Evolutionary conservation across 441 rosid species (phyloP).

Genomic region (Breynia disticha): DNA sequence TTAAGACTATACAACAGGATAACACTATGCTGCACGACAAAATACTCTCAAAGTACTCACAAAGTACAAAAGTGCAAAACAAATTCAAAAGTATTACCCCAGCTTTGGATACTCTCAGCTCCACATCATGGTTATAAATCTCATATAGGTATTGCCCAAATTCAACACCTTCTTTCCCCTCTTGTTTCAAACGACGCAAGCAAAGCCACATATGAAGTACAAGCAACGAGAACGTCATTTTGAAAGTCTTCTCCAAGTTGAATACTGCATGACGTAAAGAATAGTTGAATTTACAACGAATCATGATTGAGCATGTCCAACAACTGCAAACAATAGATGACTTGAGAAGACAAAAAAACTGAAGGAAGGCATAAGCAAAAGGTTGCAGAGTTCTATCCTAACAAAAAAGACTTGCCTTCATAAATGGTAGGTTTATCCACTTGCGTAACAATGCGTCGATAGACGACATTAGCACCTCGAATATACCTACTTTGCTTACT

Average conservation of each 20-base stretch:
- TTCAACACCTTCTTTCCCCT: slow-evolving; percentile 88
- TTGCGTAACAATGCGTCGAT: slow-evolving; percentile 51
- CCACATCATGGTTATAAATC: slow-evolving; percentile 87
- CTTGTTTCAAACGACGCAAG: slow-evolving; percentile 74
- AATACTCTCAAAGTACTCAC: too few relatives aligned
- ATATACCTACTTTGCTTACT: slow-evolving; percentile 80
- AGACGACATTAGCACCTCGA: slow-evolving; percentile 76
- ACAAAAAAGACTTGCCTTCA: slow-evolving; percentile 41
- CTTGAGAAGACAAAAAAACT: neutral
- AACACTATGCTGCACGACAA: too few relatives aligned
- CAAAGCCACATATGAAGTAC: slow-evolving; percentile 92
- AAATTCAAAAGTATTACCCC: slow-evolving; percentile 39
- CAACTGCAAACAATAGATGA: neutral
- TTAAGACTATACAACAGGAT: too few relatives aligned
- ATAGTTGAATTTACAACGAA: slow-evolving; percentile 1
- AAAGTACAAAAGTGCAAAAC: slow-evolving; percentile 3
- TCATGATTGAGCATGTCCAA: too few relatives aligned
- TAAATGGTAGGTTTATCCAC: slow-evolving; percentile 75
- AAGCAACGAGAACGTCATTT: slow-evolving; percentile 69
- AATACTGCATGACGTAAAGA: slow-evolving; percentile 45
- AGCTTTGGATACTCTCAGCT: slow-evolving; percentile 82
- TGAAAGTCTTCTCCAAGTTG: slow-evolving; percentile 90
- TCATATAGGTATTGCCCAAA: slow-evolving; percentile 88
- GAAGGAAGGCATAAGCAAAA: neutral
- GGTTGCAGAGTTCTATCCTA: too few relatives aligned